Evolutionary conservation across 345 rosid genomes (phyloP).

Genomic region (Passiflora organensis): DNA sequence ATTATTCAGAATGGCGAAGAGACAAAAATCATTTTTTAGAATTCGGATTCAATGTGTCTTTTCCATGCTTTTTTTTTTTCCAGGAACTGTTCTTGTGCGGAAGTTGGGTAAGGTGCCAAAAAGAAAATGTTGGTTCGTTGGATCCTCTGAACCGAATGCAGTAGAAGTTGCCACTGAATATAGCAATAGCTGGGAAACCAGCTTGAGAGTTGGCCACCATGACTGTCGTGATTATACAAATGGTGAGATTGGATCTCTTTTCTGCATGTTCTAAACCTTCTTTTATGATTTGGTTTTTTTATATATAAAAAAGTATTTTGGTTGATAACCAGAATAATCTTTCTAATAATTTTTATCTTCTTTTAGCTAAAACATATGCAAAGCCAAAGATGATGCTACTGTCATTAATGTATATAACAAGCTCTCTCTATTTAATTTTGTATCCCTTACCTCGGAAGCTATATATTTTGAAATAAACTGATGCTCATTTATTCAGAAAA

Average conservation of each 20-base stretch:
- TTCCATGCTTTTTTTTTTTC: neutral
- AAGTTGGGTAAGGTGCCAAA: slow-evolving; percentile 52
- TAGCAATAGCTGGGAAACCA: slow-evolving; percentile 49
- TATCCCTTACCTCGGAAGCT: too few relatives aligned
- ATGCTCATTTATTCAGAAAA: too few relatives aligned
- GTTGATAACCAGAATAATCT: too few relatives aligned
- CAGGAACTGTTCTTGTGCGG: slow-evolving; percentile 52
- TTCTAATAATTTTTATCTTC: too few relatives aligned
- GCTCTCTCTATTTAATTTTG: neutral
- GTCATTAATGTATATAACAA: neutral
- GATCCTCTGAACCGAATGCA: slow-evolving; percentile 41
- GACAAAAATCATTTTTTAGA: neutral
- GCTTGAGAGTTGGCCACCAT: slow-evolving; percentile 58
- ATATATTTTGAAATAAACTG: too few relatives aligned
- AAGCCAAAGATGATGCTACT: neutral
- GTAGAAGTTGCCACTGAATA: slow-evolving; percentile 43
- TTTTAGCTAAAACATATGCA: too few relatives aligned
- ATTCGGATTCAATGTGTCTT: too few relatives aligned
- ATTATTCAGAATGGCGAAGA: too few relatives aligned
- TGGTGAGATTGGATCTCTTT: slow-evolving; percentile 35
- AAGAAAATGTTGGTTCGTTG: slow-evolving; percentile 68
- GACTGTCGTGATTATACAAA: slow-evolving; percentile 76
- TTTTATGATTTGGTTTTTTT: neutral
- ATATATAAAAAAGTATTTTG: too few relatives aligned
- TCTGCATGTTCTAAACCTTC: neutral